These are phyloP conservation scores for Pyrus communis DNA, from an alignment of 306 rosid species.

Conservation along the genomic window DNA sequence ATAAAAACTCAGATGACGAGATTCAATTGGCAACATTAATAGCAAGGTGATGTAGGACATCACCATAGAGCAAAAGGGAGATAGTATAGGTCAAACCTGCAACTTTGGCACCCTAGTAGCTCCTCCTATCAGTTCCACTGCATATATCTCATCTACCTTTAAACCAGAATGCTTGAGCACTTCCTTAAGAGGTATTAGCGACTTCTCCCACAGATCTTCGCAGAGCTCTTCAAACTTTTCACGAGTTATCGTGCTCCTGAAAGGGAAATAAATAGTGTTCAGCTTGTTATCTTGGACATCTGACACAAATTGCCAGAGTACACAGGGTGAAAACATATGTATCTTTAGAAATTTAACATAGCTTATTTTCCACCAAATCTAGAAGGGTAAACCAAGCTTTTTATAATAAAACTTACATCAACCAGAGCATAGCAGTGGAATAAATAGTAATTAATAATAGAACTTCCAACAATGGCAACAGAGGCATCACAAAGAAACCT, in stretches of 20 bases:
- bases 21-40: not conserved
- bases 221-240: constrained; percentile 95
- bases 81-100: constrained; percentile 59
- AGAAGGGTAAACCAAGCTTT: not conserved
- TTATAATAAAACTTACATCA: not conserved
- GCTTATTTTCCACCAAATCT: not conserved
- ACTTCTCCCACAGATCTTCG: constrained; percentile 84
- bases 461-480: not conserved
- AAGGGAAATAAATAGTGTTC: constrained; percentile 1
- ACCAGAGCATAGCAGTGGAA: not conserved
- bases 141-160: constrained; percentile 60
- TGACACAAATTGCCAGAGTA: not conserved
- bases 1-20: not conserved
- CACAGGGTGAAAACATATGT: not conserved
- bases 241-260: constrained; percentile 87
- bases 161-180: constrained; percentile 65
- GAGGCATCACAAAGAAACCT: not conserved
- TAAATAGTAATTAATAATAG: not conserved
- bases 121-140: constrained; percentile 95
- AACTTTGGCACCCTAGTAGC: constrained; percentile 93
- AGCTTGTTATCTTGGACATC: not conserved
- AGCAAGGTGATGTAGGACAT: not conserved
- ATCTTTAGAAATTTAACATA: not conserved
- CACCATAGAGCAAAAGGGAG: not conserved
- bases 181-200: constrained; percentile 71